Evolutionary conservation across 202 grass and related monocot genomes (phyloP).

Genomic region (Dendrocalamus latiflorus): DNA sequence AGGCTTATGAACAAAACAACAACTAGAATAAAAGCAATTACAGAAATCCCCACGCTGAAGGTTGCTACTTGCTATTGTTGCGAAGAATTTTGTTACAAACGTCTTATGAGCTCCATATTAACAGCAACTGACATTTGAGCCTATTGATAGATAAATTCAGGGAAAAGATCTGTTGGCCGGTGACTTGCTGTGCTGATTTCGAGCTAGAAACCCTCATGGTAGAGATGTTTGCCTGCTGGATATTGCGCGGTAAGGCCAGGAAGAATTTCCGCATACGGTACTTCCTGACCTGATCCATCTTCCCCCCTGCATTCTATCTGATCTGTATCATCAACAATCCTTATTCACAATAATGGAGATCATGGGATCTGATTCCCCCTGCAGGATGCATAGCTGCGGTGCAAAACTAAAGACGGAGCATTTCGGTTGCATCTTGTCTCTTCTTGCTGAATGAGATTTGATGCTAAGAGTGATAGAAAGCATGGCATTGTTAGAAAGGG

Average conservation of each 20-base stretch:
- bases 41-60: neutral
- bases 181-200: neutral
- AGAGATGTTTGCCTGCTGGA: neutral
- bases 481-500: neutral
- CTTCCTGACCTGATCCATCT: conserved; percentile 8
- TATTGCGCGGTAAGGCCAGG: neutral
- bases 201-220: neutral
- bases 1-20: neutral
- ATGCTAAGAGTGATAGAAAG: neutral
- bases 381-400: conserved; percentile 18
- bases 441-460: conserved; percentile 11
- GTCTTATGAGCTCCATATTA: neutral
- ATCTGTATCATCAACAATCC: neutral
- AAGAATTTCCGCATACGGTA: neutral
- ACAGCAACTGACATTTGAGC: neutral
- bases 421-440: conserved; percentile 18
- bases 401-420: conserved; percentile 50
- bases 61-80: neutral
- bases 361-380: conserved; percentile 35
- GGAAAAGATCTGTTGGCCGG: neutral
- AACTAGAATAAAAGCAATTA: conserved; percentile 13
- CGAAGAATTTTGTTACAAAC: neutral
- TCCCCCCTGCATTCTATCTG: conserved; percentile 3
- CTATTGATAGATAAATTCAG: neutral
- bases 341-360: conserved; percentile 27